phyloP scores from a whole-genome alignment of 345 rosid species.

The Jatropha curcas region DNA sequence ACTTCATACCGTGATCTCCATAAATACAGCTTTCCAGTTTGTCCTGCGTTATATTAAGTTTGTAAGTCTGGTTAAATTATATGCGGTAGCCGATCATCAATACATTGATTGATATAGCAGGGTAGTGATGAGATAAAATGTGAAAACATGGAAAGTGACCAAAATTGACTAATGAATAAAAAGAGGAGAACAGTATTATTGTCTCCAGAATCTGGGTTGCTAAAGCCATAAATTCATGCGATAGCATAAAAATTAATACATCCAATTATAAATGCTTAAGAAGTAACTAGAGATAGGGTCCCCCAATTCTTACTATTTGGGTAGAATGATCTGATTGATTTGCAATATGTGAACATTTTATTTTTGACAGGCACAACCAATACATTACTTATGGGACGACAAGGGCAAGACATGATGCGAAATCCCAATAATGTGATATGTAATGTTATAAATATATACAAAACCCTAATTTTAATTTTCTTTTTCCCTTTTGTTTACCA shows the following conservation, averaged over 20 bases:
- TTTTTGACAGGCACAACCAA: conserved; percentile 11
- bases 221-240: conserved; percentile 9
- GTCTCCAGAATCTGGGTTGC: conserved; percentile 8
- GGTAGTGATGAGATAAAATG: not conserved
- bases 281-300: conserved; percentile 1
- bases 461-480: not conserved
- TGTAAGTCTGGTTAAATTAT: too few relatives aligned
- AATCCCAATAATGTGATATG: conserved; percentile 25
- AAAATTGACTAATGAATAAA: conserved; percentile 2
- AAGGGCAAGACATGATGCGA: conserved; percentile 37
- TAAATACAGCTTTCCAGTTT: too few relatives aligned
- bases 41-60: too few relatives aligned
- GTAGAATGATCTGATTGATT: conserved; percentile 31
- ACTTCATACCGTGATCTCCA: too few relatives aligned
- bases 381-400: conserved; percentile 24
- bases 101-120: not conserved
- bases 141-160: conserved; percentile 5
- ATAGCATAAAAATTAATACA: not conserved
- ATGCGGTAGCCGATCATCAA: too few relatives aligned
- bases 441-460: not conserved
- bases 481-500: not conserved
- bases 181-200: conserved; percentile 4
- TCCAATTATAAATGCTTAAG: conserved; percentile 1
- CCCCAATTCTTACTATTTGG: conserved; percentile 7
- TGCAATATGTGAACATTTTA: conserved; percentile 21